Base-by-base conservation (phyloP, 2,329 filamentous ascomycete species). In the Trichoderma cornu-damae region DNA sequence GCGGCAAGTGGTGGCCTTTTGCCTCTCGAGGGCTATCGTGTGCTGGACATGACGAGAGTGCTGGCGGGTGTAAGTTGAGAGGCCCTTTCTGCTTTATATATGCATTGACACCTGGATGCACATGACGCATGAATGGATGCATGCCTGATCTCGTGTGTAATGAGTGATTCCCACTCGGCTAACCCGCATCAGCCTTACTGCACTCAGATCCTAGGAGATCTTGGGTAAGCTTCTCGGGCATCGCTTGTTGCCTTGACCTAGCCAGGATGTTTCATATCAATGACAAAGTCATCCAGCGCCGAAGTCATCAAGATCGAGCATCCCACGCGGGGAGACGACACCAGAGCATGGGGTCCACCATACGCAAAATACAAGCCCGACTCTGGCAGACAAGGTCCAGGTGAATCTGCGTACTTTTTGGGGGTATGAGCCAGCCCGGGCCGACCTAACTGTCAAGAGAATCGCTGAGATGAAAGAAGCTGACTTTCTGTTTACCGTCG, bases 281-380 rank as follows among this genome's bases (percentile, higher is more conserved):
- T 48, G 58, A 11, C 35, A 35, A 30, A 3, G 16, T 42, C 16
- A 22, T 26, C 18, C 54, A 95, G 91, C 62, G 94, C 94, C 63
- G 93, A 99, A 71, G 86, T 99, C 30, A 96, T 99, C 75, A 99
- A 99, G 73, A 83, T 99, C 61, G 94, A 99, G 73, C 94, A 99
- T 72, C 94, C 94, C 3, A 84, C 84, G 4, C 82, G 90, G 58
- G 94, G 90, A 35, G 94, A 99, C 69, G 94, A 99, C 69, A 99
- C 94, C 8, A 79, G 94, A 66, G 92, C 92, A 50, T 99, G 94
- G 94, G 94, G 94, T 0, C 94, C 94, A 22, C 94, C 94, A 1
- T 99, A 94, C 70, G 94, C 94, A 6, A 77, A 83, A 51, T 95
- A 96, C 70, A 82, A 80, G 61, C 70, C 83, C 30, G 82, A 77